Conservation (phyloP, 257 asterid genomes). For the Solanum piurae region DNA sequence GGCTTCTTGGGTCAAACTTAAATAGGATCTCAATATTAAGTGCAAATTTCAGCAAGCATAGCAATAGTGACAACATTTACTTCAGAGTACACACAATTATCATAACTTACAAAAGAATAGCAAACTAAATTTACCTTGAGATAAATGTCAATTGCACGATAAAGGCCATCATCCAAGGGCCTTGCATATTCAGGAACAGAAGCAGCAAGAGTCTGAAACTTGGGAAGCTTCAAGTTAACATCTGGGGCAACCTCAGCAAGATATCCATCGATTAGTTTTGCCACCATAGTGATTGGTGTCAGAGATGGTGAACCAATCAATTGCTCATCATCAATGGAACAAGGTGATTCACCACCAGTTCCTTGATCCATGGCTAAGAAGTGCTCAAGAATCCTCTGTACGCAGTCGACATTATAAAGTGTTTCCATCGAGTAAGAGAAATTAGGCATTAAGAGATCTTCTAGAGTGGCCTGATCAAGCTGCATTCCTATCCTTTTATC, state of each 20-base stretch:
- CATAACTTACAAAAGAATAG: neutral
- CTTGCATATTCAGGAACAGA: conserved; percentile 89
- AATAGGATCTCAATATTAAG: neutral
- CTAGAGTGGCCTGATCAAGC: conserved; percentile 90
- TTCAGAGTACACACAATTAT: neutral
- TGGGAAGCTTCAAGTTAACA: conserved; percentile 72
- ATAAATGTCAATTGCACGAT: conserved; percentile 87
- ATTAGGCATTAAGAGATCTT: conserved; percentile 91
- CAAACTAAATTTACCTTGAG: conserved; percentile 50
- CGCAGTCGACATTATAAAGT: conserved; percentile 86
- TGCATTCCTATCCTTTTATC: conserved; percentile 87
- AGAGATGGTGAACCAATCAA: conserved; percentile 78
- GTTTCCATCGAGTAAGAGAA: conserved; percentile 85
- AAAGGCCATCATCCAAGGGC: conserved; percentile 93
- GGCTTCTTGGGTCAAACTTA: neutral
- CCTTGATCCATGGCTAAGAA: conserved; percentile 75
- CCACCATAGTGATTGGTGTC: conserved; percentile 88
- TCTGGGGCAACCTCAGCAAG: conserved; percentile 97
- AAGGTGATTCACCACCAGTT: conserved; percentile 69
- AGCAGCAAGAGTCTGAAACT: conserved; percentile 82
- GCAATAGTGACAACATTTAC: neutral
- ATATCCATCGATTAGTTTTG: conserved; percentile 82
- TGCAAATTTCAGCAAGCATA: neutral
- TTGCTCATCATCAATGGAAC: conserved; percentile 60
- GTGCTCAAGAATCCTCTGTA: conserved; percentile 71